Evolutionary conservation across 208 protist genomes (phyloP).

Genomic region (Crithidia expoeki): DNA sequence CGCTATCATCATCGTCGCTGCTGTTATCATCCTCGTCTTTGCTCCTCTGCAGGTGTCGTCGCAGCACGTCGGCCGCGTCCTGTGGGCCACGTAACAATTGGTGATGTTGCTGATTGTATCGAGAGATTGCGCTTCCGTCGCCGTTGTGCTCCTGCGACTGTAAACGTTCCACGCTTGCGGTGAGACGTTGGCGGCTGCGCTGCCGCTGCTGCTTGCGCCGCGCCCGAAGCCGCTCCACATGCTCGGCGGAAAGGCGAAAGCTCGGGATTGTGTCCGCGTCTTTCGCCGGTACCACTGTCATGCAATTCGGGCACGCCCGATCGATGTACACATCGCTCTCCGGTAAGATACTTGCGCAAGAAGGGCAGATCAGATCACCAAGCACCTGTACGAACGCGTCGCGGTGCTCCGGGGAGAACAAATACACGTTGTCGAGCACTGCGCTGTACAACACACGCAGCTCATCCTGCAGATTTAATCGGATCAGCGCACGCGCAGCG

Average conservation of each 20-base stretch:
- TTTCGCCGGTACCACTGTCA: conserved; percentile 66
- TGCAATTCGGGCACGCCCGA: conserved; percentile 71
- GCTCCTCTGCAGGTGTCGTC: conserved; percentile 13
- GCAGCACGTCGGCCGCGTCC: conserved; percentile 47
- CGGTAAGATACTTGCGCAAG: conserved; percentile 65
- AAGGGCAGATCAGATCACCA: conserved; percentile 76
- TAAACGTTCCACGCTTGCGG: conserved; percentile 44
- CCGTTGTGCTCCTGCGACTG: conserved; percentile 5
- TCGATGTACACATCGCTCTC: conserved; percentile 64
- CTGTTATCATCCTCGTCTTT: background rate
- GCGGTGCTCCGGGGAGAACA: conserved; percentile 66
- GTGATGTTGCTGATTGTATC: conserved; percentile 16
- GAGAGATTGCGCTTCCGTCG: conserved; percentile 13
- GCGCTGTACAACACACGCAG: conserved; percentile 78
- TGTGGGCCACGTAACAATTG: conserved; percentile 36
- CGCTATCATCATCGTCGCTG: background rate
- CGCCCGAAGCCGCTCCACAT: conserved; percentile 56
- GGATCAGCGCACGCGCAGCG: conserved; percentile 72
- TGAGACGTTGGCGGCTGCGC: conserved; percentile 42
- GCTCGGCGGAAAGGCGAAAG: conserved; percentile 73
- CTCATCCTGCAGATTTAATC: conserved; percentile 68
- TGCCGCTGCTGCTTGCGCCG: conserved; percentile 45
- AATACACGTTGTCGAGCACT: conserved; percentile 77
- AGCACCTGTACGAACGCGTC: conserved; percentile 73
- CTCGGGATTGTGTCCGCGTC: conserved; percentile 53